phyloP scores from a whole-genome alignment of 2,329 filamentous ascomycete species.

The Talaromyces marneffei region DNA sequence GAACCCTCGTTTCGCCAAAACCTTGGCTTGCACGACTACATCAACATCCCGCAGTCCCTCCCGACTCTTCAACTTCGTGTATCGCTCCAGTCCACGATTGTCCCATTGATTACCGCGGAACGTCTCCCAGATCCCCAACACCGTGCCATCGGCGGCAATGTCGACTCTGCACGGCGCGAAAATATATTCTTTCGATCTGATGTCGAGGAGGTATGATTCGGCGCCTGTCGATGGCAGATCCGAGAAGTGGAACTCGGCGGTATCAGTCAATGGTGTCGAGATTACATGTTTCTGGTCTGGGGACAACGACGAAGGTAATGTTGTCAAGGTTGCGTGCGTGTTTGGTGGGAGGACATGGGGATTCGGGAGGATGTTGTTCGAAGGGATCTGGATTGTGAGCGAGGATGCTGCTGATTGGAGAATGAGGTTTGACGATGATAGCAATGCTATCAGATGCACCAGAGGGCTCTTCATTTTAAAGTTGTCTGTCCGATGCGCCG shows the following conservation, averaged over 20 bases:
- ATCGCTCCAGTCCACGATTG: conserved; percentile 61
- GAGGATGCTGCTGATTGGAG: conserved; percentile 22
- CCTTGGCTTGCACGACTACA: conserved; percentile 56
- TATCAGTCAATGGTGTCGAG: conserved; percentile 59
- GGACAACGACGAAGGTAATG: conserved; percentile 35
- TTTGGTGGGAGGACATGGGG: conserved; percentile 38
- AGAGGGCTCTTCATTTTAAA: conserved; percentile 8
- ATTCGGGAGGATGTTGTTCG: conserved; percentile 39
- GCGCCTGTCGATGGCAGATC: conserved; percentile 48
- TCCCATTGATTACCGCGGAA: conserved; percentile 85
- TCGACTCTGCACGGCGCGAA: conserved; percentile 81
- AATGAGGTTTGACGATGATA: conserved; percentile 14
- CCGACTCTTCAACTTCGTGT: conserved; percentile 30
- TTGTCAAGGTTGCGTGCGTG: conserved; percentile 49
- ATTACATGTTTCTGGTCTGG: conserved; percentile 33
- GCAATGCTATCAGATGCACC: conserved; percentile 18
- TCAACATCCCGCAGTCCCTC: not conserved
- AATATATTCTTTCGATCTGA: conserved; percentile 66
- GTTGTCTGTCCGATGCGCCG: not conserved
- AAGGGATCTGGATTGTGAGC: conserved; percentile 32
- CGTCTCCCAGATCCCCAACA: conserved; percentile 70
- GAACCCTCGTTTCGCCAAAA: conserved; percentile 62
- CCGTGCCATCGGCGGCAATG: conserved; percentile 38
- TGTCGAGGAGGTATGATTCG: conserved; percentile 69
- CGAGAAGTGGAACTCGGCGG: conserved; percentile 69